Percentiles rank a stretch among this genome's conserved stretches.
phyloP scores from a whole-genome alignment of 768 basidiomycete genomes.

The Hemileccinum impolitum region DNA sequence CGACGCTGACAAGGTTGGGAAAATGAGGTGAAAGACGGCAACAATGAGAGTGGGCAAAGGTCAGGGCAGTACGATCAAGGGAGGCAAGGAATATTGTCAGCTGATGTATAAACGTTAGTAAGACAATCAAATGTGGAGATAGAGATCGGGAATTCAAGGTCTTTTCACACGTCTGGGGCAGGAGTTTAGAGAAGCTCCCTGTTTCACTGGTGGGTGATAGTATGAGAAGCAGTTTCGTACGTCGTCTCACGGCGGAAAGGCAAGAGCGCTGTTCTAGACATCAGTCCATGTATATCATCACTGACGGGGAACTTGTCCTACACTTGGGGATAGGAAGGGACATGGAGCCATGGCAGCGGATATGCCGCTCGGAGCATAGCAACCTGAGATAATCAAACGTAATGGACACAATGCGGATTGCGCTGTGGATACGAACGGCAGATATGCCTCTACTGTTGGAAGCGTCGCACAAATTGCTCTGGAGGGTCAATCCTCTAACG shows the following conservation, averaged over 20 bases:
- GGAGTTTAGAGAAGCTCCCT: no score
- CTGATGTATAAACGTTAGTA: background rate
- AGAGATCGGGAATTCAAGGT: background rate
- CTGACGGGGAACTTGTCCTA: no score
- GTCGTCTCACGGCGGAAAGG: no score
- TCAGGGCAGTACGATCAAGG: background rate
- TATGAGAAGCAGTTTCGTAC: no score
- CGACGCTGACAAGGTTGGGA: background rate
- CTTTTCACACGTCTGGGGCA: no score
- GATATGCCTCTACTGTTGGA: slow-evolving; percentile 7
- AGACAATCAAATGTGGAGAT: background rate
- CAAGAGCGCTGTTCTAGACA: no score
- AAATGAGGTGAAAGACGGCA: background rate
- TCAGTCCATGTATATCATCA: no score
- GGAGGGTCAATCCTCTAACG: no score
- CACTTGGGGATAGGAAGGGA: background rate
- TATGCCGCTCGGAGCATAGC: background rate
- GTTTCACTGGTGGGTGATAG: no score
- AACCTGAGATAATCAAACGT: background rate
- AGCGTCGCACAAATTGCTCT: background rate
- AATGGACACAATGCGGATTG: background rate
- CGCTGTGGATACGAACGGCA: background rate
- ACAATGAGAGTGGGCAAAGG: background rate
- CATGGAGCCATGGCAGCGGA: background rate
- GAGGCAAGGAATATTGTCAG: no score